Evolutionary conservation across 768 basidiomycete species (phyloP), one percentile per base, ranked within the genome.

Genomic region (Russula virescens): DNA sequence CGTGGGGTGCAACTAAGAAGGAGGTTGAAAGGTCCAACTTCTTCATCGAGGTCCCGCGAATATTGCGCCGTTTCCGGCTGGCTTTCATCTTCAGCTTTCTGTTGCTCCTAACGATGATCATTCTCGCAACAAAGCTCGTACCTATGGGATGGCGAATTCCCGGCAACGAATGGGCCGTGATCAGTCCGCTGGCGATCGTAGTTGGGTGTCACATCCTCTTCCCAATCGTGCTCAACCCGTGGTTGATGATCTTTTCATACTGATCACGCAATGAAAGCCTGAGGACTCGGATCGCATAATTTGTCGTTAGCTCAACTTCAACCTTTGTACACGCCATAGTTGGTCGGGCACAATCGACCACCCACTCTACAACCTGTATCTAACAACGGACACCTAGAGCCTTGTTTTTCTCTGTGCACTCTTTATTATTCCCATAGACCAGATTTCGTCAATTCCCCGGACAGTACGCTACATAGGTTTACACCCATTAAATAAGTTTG

Each of bases 1-100:
- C 73, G 14, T 85, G 84, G 84, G 76, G 78, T 5, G 78, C 83
- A 31, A 86, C 84, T 6, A 80, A 82, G 68, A 94, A 93, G 81
- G 89, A 91, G 73, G 90, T 94, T 43, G 87, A 94, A 73, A 80
- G 83, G 53, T 90, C 88, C 6, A 94, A 94, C 71, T 94, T 96
- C 79, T 94, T 89, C 82, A 83, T 88, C 59, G 93, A 96, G 73
- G 84, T 94, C 14, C 94, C 94, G 1, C 83, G 83, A 61, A 93
- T 95, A 71, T 76, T 87, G 70, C 84, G 84, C 66, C 86, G 91
- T 5, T 95, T 91, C 76, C 85, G 88, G 79, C 69, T 83, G 52
- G 81, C 83, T 46, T 78, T 91, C 64, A 61, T 81, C n/a, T 58
- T 89, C 23, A 85, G 82, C 51, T 75, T 84, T 66, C 58, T 78